A percentile compares a stretch with the other conserved stretches of the same genome.
Conservation (phyloP, 257 asterid species). For the Henckelia pumila region DNA sequence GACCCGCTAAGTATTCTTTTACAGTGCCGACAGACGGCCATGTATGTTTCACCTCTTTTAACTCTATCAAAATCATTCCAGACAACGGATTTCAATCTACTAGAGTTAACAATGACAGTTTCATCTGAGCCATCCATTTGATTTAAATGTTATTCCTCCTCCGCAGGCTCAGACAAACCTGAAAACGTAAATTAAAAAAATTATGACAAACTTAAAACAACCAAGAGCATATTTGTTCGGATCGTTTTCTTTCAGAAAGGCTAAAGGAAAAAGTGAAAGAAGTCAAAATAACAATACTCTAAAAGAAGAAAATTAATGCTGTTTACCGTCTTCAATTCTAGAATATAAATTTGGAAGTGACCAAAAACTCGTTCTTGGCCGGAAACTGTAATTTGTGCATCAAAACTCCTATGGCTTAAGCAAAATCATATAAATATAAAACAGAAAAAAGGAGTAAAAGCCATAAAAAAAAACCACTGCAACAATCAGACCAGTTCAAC, state of each 20-base stretch:
- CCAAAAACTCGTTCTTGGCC: not conserved
- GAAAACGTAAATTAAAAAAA: conserved; percentile 2
- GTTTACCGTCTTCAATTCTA: not conserved
- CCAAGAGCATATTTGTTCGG: not conserved
- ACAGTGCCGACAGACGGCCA: conserved; percentile 84
- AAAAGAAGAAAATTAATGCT: not conserved
- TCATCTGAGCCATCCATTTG: conserved; percentile 79
- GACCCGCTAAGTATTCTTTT: conserved; percentile 90
- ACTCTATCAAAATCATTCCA: conserved; percentile 98
- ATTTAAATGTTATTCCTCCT: not conserved
- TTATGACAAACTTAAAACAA: not conserved
- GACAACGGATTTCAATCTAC: conserved; percentile 80
- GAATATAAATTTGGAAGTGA: not conserved
- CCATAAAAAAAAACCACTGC: not conserved
- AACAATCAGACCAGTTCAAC: not conserved
- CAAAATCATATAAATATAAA: not conserved
- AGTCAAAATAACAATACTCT: not conserved
- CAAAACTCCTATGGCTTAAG: too few species aligned
- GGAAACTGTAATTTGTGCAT: not conserved
- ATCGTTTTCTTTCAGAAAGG: not conserved
- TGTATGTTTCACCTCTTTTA: conserved; percentile 70
- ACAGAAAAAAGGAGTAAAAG: not conserved
- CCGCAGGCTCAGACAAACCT: not conserved
- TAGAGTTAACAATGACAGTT: conserved; percentile 64
- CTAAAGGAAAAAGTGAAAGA: too few species aligned